A percentile compares a stretch with the other conserved stretches of the same genome.
These are phyloP conservation scores for Perkinsus chesapeaki DNA, from an alignment of 169 alveolate genomes.

Conservation along the genomic window DNA sequence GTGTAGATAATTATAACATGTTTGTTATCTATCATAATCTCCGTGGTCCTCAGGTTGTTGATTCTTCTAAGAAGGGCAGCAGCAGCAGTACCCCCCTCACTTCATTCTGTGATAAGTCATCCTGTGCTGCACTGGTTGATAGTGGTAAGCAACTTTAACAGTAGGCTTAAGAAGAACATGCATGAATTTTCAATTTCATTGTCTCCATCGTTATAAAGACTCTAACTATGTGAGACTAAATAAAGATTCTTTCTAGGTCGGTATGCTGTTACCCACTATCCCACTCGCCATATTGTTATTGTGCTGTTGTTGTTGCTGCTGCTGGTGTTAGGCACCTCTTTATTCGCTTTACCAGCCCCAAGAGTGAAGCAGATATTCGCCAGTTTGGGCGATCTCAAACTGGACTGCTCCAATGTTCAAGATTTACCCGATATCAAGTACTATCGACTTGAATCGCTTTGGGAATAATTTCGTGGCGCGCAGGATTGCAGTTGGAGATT, in stretches of 20 bases:
- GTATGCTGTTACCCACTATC: background rate
- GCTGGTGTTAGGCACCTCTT: background rate
- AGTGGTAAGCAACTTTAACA: no score
- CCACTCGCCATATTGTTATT: no score
- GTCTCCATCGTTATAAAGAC: no score
- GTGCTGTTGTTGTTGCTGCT: no score
- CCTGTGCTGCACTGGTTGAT: background rate
- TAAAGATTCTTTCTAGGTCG: no score
- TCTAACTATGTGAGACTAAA: no score
- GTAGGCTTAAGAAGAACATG: no score
- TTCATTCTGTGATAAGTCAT: background rate
- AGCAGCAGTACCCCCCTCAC: background rate
- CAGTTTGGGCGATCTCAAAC: background rate
- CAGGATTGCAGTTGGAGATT: background rate
- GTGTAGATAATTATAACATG: no score
- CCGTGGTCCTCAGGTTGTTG: background rate
- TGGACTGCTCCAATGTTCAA: background rate
- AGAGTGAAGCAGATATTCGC: background rate
- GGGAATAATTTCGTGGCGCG: background rate
- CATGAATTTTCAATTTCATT: no score
- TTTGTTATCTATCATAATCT: no score
- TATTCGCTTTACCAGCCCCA: background rate
- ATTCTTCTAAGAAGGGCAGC: background rate
- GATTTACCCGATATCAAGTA: background rate
- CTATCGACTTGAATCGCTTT: background rate